Evolutionary conservation across 345 rosid species (phyloP).

Genomic region (Salix viminalis): DNA sequence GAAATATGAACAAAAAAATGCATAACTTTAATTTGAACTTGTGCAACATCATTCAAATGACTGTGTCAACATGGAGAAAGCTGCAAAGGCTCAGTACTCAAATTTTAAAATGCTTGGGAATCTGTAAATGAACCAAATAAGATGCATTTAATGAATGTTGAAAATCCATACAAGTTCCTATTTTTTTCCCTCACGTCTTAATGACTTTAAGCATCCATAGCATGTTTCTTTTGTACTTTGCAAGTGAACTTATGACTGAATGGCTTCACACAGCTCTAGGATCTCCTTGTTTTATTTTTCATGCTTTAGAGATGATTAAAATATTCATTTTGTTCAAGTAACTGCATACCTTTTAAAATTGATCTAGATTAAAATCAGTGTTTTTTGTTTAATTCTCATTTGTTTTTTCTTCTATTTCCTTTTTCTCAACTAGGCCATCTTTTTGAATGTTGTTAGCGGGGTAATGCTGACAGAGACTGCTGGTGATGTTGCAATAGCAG

Average conservation of each 20-base stretch:
- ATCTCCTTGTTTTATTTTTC: not conserved
- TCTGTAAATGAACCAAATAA: no score
- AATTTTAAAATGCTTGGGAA: no score
- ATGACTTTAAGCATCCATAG: not conserved
- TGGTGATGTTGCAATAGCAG: constrained; percentile 93
- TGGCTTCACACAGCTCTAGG: not conserved
- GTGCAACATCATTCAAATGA: no score
- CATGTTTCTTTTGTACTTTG: not conserved
- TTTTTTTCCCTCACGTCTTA: no score
- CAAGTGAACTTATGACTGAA: not conserved
- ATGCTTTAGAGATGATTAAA: not conserved
- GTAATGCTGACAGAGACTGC: constrained; percentile 73
- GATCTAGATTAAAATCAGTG: not conserved
- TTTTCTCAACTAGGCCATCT: constrained; percentile 48
- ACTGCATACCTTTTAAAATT: not conserved
- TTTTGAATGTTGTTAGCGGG: constrained; percentile 81
- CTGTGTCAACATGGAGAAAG: no score
- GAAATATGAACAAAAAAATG: not conserved
- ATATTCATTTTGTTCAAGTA: no score
- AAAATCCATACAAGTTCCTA: no score
- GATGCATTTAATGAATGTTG: no score
- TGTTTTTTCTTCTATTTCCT: not conserved
- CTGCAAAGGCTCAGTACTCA: no score
- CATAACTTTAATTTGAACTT: not conserved
- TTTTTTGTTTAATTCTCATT: not conserved